Base-by-base conservation (phyloP, 2,329 filamentous ascomycete species). In the Curvularia sp. region DNA sequence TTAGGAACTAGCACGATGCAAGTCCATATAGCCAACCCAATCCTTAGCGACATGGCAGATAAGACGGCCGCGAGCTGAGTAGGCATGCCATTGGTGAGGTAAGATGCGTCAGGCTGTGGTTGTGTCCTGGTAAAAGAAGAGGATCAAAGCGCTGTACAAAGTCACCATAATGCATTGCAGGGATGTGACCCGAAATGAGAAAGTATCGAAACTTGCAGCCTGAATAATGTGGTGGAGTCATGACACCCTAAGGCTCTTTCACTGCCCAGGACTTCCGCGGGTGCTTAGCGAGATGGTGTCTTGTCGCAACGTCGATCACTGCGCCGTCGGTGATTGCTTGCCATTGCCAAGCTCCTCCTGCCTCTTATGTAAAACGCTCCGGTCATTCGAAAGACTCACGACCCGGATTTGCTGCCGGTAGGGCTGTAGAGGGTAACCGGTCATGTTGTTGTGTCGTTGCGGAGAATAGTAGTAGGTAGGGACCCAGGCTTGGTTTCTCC, bases 21-120 rank as follows among this genome's bases (percentile, higher is more conserved):
- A 61, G 69, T 70, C 69, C 73, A 72, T 72, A 63, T 68, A 69
- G 54, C 48, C 51, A 59, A 45, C 60, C 62, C 53, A 42, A 57
- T 49, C 57, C 45, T 59, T 67, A 67, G 62, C 65, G 59, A 65
- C 61, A 66, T 55, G 51, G 58, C 43, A 63, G 71, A 72, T 72
- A 74, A 73, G 64, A 53, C 62, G 64, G 66, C 67, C 68, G 60
- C 19, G 43, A 32, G 32, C 58, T 39, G 53, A 57, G 23, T 46
- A 28, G 18, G 36, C 34, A 59, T 34, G 52, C 52, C 50, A 60
- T 49, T 57, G 38, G 42, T 27, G 38, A 48, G 18, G 38, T 18
- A 27, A 53, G 19, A 54, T 49, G 53, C 45, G 25, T 48, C 25
- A 45, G 57, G 32, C 28, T 36, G 12, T 34, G 12, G 38, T 13